These are phyloP conservation scores for Globisporangium rhizosaccharum DNA, from an alignment of 352 stramenopile species.

Conservation along the genomic window DNA sequence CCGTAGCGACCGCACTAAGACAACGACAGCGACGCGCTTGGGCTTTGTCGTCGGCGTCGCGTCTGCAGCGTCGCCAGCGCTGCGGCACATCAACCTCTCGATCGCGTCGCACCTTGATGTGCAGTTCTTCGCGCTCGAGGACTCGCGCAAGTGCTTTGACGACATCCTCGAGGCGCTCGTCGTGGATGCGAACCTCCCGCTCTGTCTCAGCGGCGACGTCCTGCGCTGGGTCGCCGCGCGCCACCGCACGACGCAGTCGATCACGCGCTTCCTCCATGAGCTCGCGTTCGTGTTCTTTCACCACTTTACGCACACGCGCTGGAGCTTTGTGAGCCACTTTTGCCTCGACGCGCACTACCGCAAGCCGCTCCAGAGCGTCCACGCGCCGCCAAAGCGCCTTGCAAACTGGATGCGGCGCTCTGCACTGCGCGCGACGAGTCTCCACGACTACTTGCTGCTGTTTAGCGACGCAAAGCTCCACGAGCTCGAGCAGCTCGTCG, in stretches of 20 bases:
- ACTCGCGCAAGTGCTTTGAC: conserved; percentile 72
- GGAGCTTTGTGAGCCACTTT: conserved; percentile 62
- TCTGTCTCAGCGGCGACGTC: conserved; percentile 43
- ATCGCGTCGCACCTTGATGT: conserved; percentile 52
- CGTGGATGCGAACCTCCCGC: conserved; percentile 52
- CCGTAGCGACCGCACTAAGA: not conserved
- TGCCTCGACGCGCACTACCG: conserved; percentile 18
- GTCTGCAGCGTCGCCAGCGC: conserved; percentile 53
- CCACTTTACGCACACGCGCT: conserved; percentile 49
- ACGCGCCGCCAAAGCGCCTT: conserved; percentile 12
- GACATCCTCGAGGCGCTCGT: conserved; percentile 71
- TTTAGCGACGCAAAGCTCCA: conserved; percentile 32
- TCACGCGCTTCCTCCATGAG: conserved; percentile 52
- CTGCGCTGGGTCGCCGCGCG: conserved; percentile 40
- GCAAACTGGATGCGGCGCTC: conserved; percentile 17
- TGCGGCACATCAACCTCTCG: conserved; percentile 56
- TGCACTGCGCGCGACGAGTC: conserved; percentile 5
- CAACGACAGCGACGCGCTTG: conserved; percentile 12
- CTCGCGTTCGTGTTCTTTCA: conserved; percentile 57
- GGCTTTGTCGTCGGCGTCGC: conserved; percentile 69
- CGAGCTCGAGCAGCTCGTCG: conserved; percentile 7
- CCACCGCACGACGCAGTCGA: conserved; percentile 58
- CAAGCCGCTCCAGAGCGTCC: conserved; percentile 18
- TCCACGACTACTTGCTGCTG: conserved; percentile 22
- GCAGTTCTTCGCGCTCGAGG: conserved; percentile 72